Base-by-base conservation (phyloP, 164 flowering plant genomes). In the Malania oleifera region DNA sequence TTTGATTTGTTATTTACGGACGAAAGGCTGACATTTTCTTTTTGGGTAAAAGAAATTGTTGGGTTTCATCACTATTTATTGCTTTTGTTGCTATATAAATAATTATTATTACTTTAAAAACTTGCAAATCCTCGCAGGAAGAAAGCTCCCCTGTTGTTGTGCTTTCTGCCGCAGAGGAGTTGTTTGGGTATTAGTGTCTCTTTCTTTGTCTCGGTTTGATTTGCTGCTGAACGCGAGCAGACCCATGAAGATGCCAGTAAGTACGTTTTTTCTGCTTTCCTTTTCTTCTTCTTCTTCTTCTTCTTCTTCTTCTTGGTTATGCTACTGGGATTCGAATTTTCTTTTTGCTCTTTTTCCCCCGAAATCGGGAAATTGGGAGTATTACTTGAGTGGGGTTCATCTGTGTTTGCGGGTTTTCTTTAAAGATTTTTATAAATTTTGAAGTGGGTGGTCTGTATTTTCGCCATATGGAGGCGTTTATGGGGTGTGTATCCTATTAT, bases 71-170 rank as follows among this genome's bases (percentile, higher is more conserved):
- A 2, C 47, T 39, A 55, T 54, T 25, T 41, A 34, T 26, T 28
- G 60, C 15, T 37, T 46, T 46, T 58, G n/a, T 46, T 59, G 43
- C 37, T 44, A 60, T 43, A 52, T 54, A 54, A 67, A 70, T 70
- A 67, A 70, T 74, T 70, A 62, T 41, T 38, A 61, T 70, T 23
- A 64, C 39, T n/a, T n/a, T 65, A 48, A 60, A 49, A 46, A 46
- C 57, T 34, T 61, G 24, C 72, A 47, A 27, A 40, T 9, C 35
- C 35, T 31, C 9, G 26, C 38, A 45, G 38, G 41, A 56, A 56
- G 38, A 49, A 56, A 56, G 46, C 46, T 56, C 35, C 61, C 37
- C 58, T 52, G 19, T 53, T 58, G 59, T 38, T 8, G 18, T 41
- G 44, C 26, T 24, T 47, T 50, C 35, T 60, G n/a, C 37, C 24